A percentile compares a stretch with the other conserved stretches of the same genome.
These are phyloP conservation scores for Salix arbutifolia DNA, from an alignment of 345 rosid genomes.

Conservation along the genomic window DNA sequence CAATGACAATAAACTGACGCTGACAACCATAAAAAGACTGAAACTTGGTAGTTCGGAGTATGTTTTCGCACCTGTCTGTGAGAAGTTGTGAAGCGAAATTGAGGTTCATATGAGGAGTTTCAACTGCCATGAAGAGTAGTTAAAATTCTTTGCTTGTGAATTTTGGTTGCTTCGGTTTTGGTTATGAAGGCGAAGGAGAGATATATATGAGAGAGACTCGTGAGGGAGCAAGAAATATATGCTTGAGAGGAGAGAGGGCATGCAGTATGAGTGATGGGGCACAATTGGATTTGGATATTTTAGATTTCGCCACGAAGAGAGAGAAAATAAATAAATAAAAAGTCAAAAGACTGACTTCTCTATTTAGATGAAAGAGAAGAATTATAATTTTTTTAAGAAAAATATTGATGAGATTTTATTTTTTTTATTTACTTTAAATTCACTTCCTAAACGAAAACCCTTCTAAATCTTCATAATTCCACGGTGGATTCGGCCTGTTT, in stretches of 20 bases:
- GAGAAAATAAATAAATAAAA: background rate
- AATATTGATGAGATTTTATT: background rate
- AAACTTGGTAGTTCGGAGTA: too few relatives aligned
- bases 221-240: conserved; percentile 1
- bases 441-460: background rate
- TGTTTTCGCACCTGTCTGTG: conserved; percentile 30
- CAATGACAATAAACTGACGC: background rate
- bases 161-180: conserved; percentile 22
- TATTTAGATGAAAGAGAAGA: background rate
- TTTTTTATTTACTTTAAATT: background rate
- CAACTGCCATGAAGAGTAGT: conserved; percentile 45
- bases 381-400: background rate
- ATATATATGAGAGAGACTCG: background rate
- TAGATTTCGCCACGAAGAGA: background rate
- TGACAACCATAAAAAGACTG: background rate
- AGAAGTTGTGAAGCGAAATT: conserved; percentile 37
- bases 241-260: background rate
- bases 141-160: conserved; percentile 13
- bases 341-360: conserved; percentile 3
- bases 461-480: background rate
- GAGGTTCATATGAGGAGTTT: conserved; percentile 42
- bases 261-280: background rate
- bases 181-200: conserved; percentile 3
- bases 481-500: background rate
- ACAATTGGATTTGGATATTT: conserved; percentile 6